These are phyloP conservation scores for Antrodiella citrinella DNA, from an alignment of 768 basidiomycete species.

Conservation along the genomic window DNA sequence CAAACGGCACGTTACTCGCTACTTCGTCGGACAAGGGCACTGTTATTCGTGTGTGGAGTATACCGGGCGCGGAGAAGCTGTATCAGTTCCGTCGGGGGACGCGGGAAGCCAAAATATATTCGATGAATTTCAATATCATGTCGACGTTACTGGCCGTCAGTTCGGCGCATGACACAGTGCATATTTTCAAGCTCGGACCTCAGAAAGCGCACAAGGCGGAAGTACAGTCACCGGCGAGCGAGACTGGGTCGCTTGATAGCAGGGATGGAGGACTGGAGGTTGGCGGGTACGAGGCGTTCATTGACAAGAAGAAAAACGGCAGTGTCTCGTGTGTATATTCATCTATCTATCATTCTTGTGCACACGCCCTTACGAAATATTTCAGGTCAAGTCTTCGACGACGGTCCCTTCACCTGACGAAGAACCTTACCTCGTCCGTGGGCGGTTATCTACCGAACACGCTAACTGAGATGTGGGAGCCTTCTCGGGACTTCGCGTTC, in stretches of 20 bases:
- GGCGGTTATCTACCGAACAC: slow-evolving; percentile 85
- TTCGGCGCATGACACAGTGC: slow-evolving; percentile 90
- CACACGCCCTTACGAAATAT: no score
- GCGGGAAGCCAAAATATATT: slow-evolving; percentile 78
- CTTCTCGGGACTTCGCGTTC: slow-evolving; percentile 89
- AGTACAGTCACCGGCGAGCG: slow-evolving; percentile 38
- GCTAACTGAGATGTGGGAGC: slow-evolving; percentile 95
- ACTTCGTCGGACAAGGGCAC: slow-evolving; percentile 94
- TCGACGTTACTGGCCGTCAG: slow-evolving; percentile 83
- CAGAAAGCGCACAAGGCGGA: slow-evolving; percentile 16
- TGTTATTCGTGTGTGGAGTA: slow-evolving; percentile 89
- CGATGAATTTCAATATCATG: slow-evolving; percentile 78
- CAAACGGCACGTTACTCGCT: slow-evolving; percentile 82
- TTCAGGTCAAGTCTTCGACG: slow-evolving; percentile 46
- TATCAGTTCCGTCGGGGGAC: slow-evolving; percentile 94
- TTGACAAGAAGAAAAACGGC: slow-evolving; percentile 64
- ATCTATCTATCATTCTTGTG: no score
- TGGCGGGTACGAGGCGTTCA: slow-evolving; percentile 80
- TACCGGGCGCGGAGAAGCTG: slow-evolving; percentile 87
- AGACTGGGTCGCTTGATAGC: slow-evolving; percentile 59
- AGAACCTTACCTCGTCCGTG: slow-evolving; percentile 66
- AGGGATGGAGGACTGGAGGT: slow-evolving; percentile 44
- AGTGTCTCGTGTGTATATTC: slow-evolving; percentile 41
- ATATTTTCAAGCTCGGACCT: slow-evolving; percentile 85
- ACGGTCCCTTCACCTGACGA: slow-evolving; percentile 68